Conservation (phyloP, 768 basidiomycete genomes). For the Trametes cingulata region DNA sequence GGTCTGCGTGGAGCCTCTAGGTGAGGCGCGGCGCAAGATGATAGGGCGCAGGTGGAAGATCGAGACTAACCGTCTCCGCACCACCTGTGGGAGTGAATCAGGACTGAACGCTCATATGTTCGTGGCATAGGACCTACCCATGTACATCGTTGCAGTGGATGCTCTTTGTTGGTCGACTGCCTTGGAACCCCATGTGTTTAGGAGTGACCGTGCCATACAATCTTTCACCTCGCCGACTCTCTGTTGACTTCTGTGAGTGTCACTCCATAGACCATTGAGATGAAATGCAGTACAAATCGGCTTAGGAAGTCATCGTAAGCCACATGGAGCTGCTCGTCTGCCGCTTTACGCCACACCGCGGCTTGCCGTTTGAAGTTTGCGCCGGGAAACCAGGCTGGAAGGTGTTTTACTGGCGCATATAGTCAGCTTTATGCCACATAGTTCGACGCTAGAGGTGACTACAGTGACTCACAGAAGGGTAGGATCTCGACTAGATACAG, state of each 20-base stretch:
- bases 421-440: background rate
- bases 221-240: background rate
- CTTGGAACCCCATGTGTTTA: background rate
- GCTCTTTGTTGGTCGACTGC: background rate
- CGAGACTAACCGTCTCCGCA: slow-evolving; percentile 1
- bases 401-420: slow-evolving; percentile 21
- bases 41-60: background rate
- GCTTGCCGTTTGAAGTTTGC: slow-evolving; percentile 27
- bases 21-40: too few relatives aligned
- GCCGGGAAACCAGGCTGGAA: slow-evolving; percentile 34
- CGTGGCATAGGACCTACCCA: background rate
- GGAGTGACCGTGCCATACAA: slow-evolving; percentile 6
- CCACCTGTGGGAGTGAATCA: background rate
- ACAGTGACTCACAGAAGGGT: slow-evolving; percentile 13
- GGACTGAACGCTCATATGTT: background rate
- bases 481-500: slow-evolving; percentile 20
- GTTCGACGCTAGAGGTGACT: background rate
- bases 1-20: slow-evolving; percentile 35
- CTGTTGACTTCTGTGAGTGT: background rate
- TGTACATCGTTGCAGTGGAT: slow-evolving; percentile 14
- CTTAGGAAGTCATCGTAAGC: slow-evolving; percentile 22
- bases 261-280: background rate
- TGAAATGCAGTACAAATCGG: background rate
- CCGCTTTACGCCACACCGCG: slow-evolving; percentile 17
- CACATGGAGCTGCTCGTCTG: slow-evolving; percentile 25